Percentiles rank a stretch among this genome's conserved stretches.
Conservation (phyloP, 73 alveolate genomes). For the Symbiodinium pilosum region DNA sequence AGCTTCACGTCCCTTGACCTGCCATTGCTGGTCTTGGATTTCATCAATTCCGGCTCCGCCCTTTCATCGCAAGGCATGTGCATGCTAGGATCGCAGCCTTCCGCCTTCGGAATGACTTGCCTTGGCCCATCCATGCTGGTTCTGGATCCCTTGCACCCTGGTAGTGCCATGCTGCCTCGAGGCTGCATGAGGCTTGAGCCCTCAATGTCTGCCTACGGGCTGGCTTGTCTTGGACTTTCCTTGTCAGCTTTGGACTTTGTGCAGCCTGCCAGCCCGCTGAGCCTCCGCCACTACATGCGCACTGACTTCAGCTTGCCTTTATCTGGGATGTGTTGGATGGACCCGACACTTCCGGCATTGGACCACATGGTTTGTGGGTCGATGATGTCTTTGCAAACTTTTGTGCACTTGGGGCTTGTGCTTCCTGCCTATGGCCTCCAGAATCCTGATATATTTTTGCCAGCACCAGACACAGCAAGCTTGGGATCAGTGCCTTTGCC, state of each 20-base stretch:
- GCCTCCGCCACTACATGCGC: constrained; percentile 35
- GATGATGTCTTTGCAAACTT: not conserved
- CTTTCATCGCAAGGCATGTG: constrained; percentile 15
- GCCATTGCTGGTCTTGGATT: constrained; percentile 43
- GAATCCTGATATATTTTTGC: not conserved
- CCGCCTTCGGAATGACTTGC: constrained; percentile 64
- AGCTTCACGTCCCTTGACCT: constrained; percentile 24
- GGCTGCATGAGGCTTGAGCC: not conserved
- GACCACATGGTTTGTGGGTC: constrained; percentile 31
- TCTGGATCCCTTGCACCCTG: constrained; percentile 29
- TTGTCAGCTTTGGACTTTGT: constrained; percentile 32
- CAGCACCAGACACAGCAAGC: not conserved
- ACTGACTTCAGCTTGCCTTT: not conserved
- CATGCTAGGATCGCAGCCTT: not conserved
- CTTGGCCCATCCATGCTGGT: not conserved
- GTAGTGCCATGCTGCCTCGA: not conserved
- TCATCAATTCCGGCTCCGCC: not conserved
- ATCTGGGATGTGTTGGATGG: constrained; percentile 46
- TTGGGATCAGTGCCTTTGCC: not conserved
- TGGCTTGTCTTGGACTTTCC: constrained; percentile 18
- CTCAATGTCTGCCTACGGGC: constrained; percentile 15
- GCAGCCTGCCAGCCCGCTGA: constrained; percentile 16
- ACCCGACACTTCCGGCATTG: not conserved
- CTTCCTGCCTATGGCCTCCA: constrained; percentile 27
- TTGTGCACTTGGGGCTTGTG: not conserved